Conservation (phyloP, 2,329 filamentous ascomycete species). For the Falciphora oryzae region DNA sequence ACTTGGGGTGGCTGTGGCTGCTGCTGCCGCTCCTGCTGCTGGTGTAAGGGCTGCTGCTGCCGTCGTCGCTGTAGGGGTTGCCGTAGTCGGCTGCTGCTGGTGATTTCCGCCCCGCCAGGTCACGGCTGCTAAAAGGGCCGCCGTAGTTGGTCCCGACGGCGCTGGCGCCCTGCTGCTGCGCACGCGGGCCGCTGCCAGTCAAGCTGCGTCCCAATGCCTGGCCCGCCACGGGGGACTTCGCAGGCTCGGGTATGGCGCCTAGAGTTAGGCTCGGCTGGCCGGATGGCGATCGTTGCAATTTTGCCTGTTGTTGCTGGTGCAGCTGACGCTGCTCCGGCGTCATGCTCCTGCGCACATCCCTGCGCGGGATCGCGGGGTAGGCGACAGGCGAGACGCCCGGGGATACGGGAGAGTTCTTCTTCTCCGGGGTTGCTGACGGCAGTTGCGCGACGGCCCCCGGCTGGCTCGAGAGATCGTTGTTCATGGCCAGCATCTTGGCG, state of each 20-base stretch:
- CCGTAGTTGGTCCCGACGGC: background rate
- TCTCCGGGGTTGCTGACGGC: constrained; percentile 16
- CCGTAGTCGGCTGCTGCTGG: background rate
- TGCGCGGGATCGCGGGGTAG: constrained; percentile 19
- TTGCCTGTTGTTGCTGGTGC: background rate
- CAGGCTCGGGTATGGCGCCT: constrained; percentile 22
- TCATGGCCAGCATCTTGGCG: constrained; percentile 11
- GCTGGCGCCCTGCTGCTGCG: too few species aligned
- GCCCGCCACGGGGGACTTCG: constrained; percentile 7
- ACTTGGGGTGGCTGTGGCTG: background rate
- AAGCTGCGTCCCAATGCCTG: background rate
- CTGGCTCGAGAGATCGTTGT: constrained; percentile 24
- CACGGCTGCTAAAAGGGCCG: background rate
- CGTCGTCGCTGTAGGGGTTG: background rate
- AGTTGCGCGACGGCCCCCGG: constrained; percentile 47
- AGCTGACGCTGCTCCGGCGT: background rate
- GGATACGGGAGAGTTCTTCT: constrained; percentile 15
- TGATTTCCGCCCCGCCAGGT: background rate
- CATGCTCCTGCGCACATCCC: background rate
- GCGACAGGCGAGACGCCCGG: constrained; percentile 25
- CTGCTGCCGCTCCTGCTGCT: constrained; percentile 10
- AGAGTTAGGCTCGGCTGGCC: constrained; percentile 39
- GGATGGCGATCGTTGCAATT: constrained; percentile 19
- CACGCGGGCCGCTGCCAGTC: background rate
- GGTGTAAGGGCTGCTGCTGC: constrained; percentile 10